Percentiles rank a stretch among this genome's conserved stretches.
Evolutionary conservation across 306 rosid genomes (phyloP).

Genomic region (Arachis hypogaea): DNA sequence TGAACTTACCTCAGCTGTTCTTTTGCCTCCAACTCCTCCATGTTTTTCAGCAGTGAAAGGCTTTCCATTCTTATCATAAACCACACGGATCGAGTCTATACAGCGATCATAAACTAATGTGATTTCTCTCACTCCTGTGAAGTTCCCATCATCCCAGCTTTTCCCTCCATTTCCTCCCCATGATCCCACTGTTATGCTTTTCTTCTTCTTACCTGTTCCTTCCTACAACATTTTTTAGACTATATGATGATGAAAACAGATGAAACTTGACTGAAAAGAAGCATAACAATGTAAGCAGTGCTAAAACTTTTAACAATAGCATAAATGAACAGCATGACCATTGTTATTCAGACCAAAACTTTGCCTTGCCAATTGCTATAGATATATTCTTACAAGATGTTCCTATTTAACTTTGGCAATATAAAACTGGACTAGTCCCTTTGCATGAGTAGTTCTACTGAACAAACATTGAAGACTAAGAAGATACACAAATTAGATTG

Average conservation of each 20-base stretch:
- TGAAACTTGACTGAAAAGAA: neutral
- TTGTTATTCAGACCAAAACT: neutral
- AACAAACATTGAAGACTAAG: neutral
- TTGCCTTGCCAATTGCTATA: neutral
- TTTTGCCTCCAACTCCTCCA: constrained; percentile 66
- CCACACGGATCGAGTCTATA: constrained; percentile 60
- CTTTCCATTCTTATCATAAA: constrained; percentile 62
- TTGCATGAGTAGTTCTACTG: neutral
- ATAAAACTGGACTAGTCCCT: neutral
- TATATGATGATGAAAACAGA: neutral
- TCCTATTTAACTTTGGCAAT: neutral
- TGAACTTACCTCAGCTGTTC: constrained; percentile 47
- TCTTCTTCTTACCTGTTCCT: constrained; percentile 42
- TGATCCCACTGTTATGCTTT: constrained; percentile 53
- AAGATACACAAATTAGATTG: neutral
- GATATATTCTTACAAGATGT: neutral
- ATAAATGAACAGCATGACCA: neutral
- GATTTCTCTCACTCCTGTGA: constrained; percentile 60
- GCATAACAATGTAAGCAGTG: neutral
- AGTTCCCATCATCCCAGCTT: constrained; percentile 69
- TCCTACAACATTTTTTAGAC: constrained; percentile 31
- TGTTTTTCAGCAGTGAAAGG: constrained; percentile 54
- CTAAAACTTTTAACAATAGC: neutral
- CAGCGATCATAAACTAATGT: constrained; percentile 49
- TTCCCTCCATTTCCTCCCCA: constrained; percentile 77